phyloP scores from a whole-genome alignment of 352 stramenopile genomes.

The Globisporangium spiculum region DNA sequence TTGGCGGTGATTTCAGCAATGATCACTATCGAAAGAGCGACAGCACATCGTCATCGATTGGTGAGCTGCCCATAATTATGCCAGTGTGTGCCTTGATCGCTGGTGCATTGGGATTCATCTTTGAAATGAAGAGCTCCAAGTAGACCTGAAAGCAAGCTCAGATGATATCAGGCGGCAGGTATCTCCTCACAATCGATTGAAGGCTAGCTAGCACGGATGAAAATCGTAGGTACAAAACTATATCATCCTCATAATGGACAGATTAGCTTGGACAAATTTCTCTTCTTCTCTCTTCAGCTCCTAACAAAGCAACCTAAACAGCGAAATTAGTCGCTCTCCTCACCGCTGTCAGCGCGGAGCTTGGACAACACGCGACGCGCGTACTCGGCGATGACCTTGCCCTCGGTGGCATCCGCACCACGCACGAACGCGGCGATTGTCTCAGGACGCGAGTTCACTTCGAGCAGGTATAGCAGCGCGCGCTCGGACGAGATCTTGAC shows the following conservation, averaged over 20 bases:
- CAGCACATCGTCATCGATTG: neutral
- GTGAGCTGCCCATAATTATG: neutral
- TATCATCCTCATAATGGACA: too few species aligned
- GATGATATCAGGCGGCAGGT: too few species aligned
- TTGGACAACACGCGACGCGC: constrained; percentile 83
- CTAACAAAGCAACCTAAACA: neutral
- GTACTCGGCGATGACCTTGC: constrained; percentile 88
- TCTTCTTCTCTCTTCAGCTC: neutral
- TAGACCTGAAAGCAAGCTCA: neutral
- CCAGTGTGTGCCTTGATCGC: neutral
- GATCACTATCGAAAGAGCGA: neutral
- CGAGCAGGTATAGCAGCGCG: constrained; percentile 83
- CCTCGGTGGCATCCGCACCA: constrained; percentile 44
- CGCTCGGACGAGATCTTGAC: constrained; percentile 87
- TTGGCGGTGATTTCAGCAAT: neutral
- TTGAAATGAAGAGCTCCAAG: neutral
- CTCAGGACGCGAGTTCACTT: constrained; percentile 78
- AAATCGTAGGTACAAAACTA: too few species aligned
- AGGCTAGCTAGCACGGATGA: too few species aligned
- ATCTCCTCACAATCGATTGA: too few species aligned
- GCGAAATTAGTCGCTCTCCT: constrained; percentile 65
- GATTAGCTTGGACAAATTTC: too few species aligned
- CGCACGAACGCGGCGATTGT: constrained; percentile 73
- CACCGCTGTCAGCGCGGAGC: constrained; percentile 81
- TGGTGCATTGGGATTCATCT: neutral